Evolutionary conservation across 352 stramenopile genomes (phyloP).

Genomic region (Hyaloperonospora arabidopsidis): DNA sequence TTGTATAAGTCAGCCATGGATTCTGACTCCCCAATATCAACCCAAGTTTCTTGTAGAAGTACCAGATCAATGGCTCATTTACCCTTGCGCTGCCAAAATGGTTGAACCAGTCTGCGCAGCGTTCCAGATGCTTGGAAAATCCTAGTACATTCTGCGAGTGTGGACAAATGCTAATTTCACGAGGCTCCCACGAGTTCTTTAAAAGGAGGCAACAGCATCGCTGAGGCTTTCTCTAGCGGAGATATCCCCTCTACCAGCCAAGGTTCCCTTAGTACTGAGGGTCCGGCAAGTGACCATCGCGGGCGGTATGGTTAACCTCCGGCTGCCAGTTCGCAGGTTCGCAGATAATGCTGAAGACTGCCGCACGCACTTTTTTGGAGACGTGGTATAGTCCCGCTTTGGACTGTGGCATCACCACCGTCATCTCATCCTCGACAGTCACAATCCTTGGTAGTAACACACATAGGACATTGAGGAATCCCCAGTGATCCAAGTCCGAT

Average conservation of each 20-base stretch:
- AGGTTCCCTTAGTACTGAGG: not conserved
- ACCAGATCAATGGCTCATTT: not conserved
- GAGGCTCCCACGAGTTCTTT: not conserved
- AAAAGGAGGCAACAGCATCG: not conserved
- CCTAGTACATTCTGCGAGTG: not conserved
- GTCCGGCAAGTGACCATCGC: not conserved
- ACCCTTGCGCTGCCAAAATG: not conserved
- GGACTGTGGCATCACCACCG: not conserved
- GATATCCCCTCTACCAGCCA: not conserved
- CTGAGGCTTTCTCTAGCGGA: not conserved
- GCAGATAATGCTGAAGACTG: not conserved
- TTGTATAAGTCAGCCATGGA: not conserved
- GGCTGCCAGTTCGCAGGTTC: not conserved
- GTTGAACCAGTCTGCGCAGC: not conserved
- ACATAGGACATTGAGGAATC: not conserved
- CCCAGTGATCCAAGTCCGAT: not conserved
- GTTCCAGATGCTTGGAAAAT: not conserved
- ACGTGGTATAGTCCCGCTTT: not conserved
- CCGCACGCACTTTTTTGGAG: not conserved
- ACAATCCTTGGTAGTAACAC: not conserved
- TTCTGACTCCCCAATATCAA: not conserved
- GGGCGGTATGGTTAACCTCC: not conserved
- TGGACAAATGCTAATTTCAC: not conserved
- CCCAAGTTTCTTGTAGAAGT: not conserved
- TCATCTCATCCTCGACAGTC: not conserved